Base-by-base conservation (phyloP, 2,329 filamentous ascomycete genomes). In the Chrysoporthe austroafricana region DNA sequence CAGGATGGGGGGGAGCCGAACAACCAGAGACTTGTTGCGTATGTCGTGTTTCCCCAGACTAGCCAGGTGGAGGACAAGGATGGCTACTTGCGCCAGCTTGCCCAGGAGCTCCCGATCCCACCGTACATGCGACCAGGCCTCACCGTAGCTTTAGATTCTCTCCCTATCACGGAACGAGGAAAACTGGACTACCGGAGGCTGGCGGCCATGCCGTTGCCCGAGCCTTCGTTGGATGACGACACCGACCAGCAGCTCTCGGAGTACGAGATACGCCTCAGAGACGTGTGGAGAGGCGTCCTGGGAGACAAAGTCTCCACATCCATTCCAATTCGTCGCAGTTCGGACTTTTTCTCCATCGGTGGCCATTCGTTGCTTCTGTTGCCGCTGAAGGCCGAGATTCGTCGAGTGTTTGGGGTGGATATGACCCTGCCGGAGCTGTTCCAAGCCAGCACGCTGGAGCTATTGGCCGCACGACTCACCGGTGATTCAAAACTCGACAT, bases 311-410 rank as follows among this genome's bases (percentile, higher is more conserved):
- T 44, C 2, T 39, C 39, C 13, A 44, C 4, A 13, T 4, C 4
- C 3, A 43, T 26, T 26, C n/a, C 61, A 3, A 72, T 75, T 11
- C 48, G 65, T 0, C 21, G 63, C 0, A 54, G 67, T 1, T 74
- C 80, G 0, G 76, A 81, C 73, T 83, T 84, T 72, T 83, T 83
- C 72, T 69, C 71, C 2, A 69, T 78, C 2, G 81, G 81, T 2
- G 82, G 81, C 8, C 80, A 75, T 61, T 83, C 81, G 0, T 66
- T 83, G 2, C 73, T 80, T 0, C 69, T 82, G 0, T 72, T 83
- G 13, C 69, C 74, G 3, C 76, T 86, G 0, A 78, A 80, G 63
- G 63, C 70, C 0, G 64, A 66, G 0, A 78, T 86, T 42, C 70
- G 71, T 1, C 62, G 75, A 1, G 44, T 44, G 0, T 80, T 84